Evolutionary conservation across 441 rosid species (phyloP).

Genomic region (Populus hybrid): DNA sequence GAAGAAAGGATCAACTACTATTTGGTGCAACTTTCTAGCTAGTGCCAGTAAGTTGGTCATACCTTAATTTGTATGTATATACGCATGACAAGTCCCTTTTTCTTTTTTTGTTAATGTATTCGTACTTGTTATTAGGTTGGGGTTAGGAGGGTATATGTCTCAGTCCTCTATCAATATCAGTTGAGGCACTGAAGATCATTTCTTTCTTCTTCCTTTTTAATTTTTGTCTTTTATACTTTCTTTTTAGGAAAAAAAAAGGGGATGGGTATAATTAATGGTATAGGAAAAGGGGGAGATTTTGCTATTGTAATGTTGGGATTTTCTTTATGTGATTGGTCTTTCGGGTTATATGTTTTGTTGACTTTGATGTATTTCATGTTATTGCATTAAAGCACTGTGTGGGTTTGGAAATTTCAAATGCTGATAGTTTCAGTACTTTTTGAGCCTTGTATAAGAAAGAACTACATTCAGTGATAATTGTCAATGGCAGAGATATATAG

Average conservation of each 20-base stretch:
- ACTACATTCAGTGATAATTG: neutral
- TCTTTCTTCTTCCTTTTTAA: neutral
- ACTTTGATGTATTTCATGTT: constrained; percentile 8
- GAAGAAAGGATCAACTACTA: constrained; percentile 24
- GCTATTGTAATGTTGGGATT: constrained; percentile 25
- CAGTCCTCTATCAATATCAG: constrained; percentile 23
- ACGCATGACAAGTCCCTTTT: constrained; percentile 27
- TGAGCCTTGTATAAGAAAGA: neutral
- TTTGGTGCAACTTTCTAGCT: constrained; percentile 33
- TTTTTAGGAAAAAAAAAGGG: constrained; percentile 8
- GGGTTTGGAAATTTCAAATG: neutral
- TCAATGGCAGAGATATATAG: neutral
- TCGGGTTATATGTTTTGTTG: constrained; percentile 9
- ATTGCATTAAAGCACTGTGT: neutral
- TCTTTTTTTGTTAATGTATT: constrained; percentile 14
- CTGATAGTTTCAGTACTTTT: neutral
- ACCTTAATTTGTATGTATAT: constrained; percentile 22
- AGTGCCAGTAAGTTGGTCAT: constrained; percentile 31
- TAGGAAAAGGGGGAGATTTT: constrained; percentile 42
- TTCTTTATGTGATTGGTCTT: constrained; percentile 14
- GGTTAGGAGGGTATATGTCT: constrained; percentile 28
- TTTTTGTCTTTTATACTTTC: constrained; percentile 11
- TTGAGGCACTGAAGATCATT: constrained; percentile 26
- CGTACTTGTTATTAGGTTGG: constrained; percentile 20
- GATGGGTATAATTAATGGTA: constrained; percentile 42